Evolutionary conservation across 75 land plant genomes (phyloP).

Genomic region (Pinus tabuliformis): DNA sequence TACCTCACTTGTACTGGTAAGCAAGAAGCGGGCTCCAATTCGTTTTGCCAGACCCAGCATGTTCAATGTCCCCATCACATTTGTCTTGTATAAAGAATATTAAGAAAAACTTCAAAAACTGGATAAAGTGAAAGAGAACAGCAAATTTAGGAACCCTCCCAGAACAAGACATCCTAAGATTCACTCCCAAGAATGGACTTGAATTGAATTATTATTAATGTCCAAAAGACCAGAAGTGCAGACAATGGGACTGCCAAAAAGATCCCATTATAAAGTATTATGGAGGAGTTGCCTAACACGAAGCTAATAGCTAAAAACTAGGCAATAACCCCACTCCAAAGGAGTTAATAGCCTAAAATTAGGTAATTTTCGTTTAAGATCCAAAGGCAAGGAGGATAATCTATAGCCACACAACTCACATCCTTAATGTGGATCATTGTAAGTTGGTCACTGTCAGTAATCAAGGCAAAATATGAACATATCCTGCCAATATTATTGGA

Average conservation of each 20-base stretch:
- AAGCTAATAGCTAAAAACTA: too few species aligned
- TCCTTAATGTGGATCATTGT: neutral
- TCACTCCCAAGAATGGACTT: neutral
- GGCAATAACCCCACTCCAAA: too few species aligned
- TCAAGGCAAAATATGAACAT: neutral
- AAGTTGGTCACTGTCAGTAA: neutral
- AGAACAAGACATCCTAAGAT: neutral
- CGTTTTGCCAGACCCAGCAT: constrained; percentile 88
- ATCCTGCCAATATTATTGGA: neutral
- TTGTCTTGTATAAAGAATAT: constrained; percentile 59
- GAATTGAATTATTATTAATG: too few species aligned
- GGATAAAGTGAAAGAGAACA: neutral
- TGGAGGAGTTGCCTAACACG: too few species aligned
- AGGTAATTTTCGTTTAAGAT: neutral
- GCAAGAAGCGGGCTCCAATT: constrained; percentile 76
- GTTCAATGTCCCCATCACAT: constrained; percentile 86
- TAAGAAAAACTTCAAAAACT: neutral
- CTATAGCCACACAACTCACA: neutral
- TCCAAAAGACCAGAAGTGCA: too few species aligned
- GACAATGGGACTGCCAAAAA: too few species aligned
- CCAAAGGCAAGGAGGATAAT: neutral
- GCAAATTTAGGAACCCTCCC: neutral
- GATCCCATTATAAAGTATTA: too few species aligned
- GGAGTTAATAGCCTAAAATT: too few species aligned
- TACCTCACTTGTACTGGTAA: constrained; percentile 89